Conservation (phyloP, 2,329 filamentous ascomycete species). For the Ilyonectria sp. region DNA sequence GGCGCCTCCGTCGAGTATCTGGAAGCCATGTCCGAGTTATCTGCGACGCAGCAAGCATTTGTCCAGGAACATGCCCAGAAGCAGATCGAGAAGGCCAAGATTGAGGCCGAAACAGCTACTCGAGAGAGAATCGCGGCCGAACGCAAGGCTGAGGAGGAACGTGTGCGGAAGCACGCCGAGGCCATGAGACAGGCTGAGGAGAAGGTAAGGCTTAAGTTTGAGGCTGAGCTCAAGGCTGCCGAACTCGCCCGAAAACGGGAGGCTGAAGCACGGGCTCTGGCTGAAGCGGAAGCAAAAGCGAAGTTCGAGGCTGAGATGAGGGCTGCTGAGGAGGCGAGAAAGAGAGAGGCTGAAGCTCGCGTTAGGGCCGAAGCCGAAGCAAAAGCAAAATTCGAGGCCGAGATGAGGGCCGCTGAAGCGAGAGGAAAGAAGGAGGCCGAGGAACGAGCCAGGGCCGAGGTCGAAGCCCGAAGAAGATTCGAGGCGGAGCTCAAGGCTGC, state of each 20-base stretch:
- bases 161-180: constrained; percentile 60
- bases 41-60: too few species aligned
- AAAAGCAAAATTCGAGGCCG: constrained; percentile 62
- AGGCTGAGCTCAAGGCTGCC: constrained; percentile 50
- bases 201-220: constrained; percentile 56
- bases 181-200: constrained; percentile 59
- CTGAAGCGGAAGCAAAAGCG: constrained; percentile 62
- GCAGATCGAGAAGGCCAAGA: constrained; percentile 50
- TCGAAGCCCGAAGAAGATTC: constrained; percentile 56
- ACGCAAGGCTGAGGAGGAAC: constrained; percentile 34
- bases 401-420: constrained; percentile 61
- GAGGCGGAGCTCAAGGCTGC: constrained; percentile 60
- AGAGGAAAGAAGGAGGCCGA: constrained; percentile 64
- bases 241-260: constrained; percentile 55
- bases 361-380: constrained; percentile 61
- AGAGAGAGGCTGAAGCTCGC: constrained; percentile 65
- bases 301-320: constrained; percentile 63
- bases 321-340: constrained; percentile 60
- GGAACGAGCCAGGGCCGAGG: constrained; percentile 59
- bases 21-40: too few species aligned
- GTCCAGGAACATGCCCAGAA: constrained; percentile 48
- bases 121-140: constrained; percentile 59
- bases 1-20: too few species aligned
- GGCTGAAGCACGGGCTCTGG: constrained; percentile 59
- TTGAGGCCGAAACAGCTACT: constrained; percentile 59